These are phyloP conservation scores for Tetracladium setigerum DNA, from an alignment of 495 filamentous ascomycete species.

Conservation along the genomic window DNA sequence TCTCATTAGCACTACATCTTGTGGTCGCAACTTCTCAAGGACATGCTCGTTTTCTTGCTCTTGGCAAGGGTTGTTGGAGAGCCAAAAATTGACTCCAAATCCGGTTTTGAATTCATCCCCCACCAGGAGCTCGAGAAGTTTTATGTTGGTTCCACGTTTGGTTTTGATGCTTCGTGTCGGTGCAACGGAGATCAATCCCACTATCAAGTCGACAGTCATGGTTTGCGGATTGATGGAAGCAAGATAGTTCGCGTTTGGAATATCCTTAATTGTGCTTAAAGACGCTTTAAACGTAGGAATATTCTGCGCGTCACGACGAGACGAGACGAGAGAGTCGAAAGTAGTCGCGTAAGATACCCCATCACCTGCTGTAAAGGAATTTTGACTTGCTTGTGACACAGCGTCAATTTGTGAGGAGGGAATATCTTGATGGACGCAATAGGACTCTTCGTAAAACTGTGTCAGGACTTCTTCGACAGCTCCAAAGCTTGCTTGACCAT, in stretches of 20 bases:
- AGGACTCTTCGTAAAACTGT: conserved; percentile 68
- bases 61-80: conserved; percentile 32
- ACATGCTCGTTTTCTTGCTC: conserved; percentile 31
- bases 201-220: conserved; percentile 68
- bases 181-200: conserved; percentile 65
- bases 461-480: conserved; percentile 35
- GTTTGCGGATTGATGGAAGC: conserved; percentile 68
- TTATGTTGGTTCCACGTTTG: conserved; percentile 43
- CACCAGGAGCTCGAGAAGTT: conserved; percentile 70
- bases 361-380: conserved; percentile 8
- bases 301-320: not conserved
- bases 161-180: conserved; percentile 51
- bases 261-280: conserved; percentile 57
- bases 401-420: conserved; percentile 41
- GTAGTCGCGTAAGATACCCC: conserved; percentile 7
- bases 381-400: conserved; percentile 3
- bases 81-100: conserved; percentile 81
- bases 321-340: not conserved
- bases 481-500: conserved; percentile 20
- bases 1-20: conserved; percentile 67
- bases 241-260: conserved; percentile 66
- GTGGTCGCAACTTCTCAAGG: conserved; percentile 47
- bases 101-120: conserved; percentile 81
- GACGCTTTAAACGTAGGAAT: conserved; percentile 19
- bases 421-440: conserved; percentile 53